These are phyloP conservation scores for Conticribra weissflogii DNA, from an alignment of 108 stramenopile genomes.

Conservation along the genomic window DNA sequence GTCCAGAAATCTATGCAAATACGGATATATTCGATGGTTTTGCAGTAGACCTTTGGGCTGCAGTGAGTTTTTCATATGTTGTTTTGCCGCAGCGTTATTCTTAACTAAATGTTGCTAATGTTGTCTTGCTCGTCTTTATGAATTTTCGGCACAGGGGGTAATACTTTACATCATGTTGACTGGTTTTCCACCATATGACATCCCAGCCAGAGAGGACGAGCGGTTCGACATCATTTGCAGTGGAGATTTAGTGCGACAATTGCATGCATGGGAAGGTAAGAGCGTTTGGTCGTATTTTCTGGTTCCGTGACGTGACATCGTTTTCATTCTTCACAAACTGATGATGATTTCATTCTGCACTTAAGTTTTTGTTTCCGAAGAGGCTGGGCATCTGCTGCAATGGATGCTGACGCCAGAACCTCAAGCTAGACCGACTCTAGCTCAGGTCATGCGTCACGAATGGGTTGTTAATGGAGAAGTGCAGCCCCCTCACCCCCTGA, in stretches of 20 bases:
- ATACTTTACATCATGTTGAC: constrained; percentile 96
- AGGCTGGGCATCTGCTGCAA: constrained; percentile 52
- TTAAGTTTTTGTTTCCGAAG: constrained; percentile 42
- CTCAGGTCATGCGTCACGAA: constrained; percentile 59
- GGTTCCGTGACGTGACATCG: neutral
- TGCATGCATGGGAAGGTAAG: constrained; percentile 74
- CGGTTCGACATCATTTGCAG: constrained; percentile 81
- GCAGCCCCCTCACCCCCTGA: too few relatives aligned
- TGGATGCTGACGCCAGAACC: constrained; percentile 61
- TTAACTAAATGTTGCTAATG: neutral
- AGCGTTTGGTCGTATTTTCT: neutral
- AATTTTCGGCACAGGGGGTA: constrained; percentile 56
- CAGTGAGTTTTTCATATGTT: constrained; percentile 25
- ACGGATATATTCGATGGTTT: constrained; percentile 85
- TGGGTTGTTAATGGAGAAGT: constrained; percentile 58
- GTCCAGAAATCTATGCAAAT: constrained; percentile 89
- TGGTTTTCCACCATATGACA: constrained; percentile 93
- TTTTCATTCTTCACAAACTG: constrained; percentile 1
- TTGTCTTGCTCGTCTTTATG: neutral
- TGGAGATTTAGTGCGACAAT: constrained; percentile 69
- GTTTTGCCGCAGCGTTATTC: neutral
- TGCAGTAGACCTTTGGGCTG: constrained; percentile 94
- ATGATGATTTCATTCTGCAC: constrained; percentile 4
- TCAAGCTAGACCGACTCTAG: constrained; percentile 49
- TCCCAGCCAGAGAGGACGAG: constrained; percentile 70